These are phyloP conservation scores for Coemansia sp. DNA, from an alignment of 192 early-diverging fungal genomes.

Conservation along the genomic window DNA sequence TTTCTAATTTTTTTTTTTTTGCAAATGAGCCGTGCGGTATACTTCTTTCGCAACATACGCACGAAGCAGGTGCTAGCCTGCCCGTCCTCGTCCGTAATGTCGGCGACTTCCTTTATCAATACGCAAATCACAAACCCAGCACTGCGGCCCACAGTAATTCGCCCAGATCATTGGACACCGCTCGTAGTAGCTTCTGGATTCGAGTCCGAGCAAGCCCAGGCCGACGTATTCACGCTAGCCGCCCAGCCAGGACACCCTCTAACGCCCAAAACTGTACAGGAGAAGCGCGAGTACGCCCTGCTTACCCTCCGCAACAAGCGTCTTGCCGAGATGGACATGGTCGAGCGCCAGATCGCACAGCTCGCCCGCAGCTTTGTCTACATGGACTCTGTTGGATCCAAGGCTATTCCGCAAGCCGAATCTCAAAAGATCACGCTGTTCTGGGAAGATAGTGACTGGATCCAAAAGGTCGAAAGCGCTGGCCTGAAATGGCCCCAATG, in stretches of 20 bases:
- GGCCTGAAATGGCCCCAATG: slow-evolving; percentile 43
- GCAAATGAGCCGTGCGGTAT: slow-evolving; percentile 44
- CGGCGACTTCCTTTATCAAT: slow-evolving; percentile 16
- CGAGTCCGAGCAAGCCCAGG: slow-evolving; percentile 21
- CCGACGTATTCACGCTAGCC: slow-evolving; percentile 27
- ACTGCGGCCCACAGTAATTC: slow-evolving; percentile 36
- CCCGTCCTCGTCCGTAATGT: slow-evolving; percentile 37
- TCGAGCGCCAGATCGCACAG: slow-evolving; percentile 48
- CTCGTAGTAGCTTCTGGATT: slow-evolving; percentile 47
- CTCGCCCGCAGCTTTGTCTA: slow-evolving; percentile 44
- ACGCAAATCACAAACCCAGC: slow-evolving; percentile 36
- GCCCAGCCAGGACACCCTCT: slow-evolving; percentile 41
- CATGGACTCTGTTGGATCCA: slow-evolving; percentile 25
- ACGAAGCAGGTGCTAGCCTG: slow-evolving; percentile 53
- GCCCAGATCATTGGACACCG: slow-evolving; percentile 56
- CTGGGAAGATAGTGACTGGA: slow-evolving; percentile 42
- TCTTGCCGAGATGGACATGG: slow-evolving; percentile 40
- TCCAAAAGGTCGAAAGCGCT: slow-evolving; percentile 25
- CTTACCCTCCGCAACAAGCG: slow-evolving; percentile 28
- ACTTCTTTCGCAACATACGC: slow-evolving; percentile 53
- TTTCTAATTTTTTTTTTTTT: not conserved
- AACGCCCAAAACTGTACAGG: slow-evolving; percentile 9
- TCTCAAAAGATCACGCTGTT: slow-evolving; percentile 20
- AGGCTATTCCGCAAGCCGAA: not conserved
- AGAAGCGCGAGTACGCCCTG: slow-evolving; percentile 18